A percentile compares a stretch with the other conserved stretches of the same genome.
Conservation (phyloP, 2,329 filamentous ascomycete species). For the Fusarium praegraminearum region DNA sequence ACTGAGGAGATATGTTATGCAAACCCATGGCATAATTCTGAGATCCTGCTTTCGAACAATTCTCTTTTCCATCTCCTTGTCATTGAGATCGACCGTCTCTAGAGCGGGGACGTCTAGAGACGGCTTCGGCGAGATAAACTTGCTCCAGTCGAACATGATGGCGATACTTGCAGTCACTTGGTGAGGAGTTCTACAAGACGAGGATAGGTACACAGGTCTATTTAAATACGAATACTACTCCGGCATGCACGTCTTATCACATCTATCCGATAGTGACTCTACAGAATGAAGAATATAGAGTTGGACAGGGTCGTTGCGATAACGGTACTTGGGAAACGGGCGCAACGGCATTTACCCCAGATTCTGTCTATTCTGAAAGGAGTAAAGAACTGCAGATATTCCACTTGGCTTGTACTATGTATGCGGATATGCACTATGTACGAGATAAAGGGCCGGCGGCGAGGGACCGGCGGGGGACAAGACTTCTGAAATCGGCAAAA, state of each 20-base stretch:
- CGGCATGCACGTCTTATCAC: slow-evolving; percentile 1
- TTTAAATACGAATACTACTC: slow-evolving; percentile 22
- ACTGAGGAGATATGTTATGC: slow-evolving; percentile 51
- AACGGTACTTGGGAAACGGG: slow-evolving; percentile 25
- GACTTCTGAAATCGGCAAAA: slow-evolving; percentile 4
- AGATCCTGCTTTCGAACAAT: slow-evolving; percentile 52
- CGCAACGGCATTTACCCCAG: slow-evolving; percentile 32
- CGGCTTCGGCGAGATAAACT: slow-evolving; percentile 43
- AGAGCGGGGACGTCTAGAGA: slow-evolving; percentile 51
- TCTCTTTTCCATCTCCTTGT: slow-evolving; percentile 52
- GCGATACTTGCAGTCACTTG: background rate
- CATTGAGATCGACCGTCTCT: slow-evolving; percentile 51
- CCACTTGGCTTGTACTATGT: background rate
- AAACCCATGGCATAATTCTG: slow-evolving; percentile 52
- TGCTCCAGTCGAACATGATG: slow-evolving; percentile 40
- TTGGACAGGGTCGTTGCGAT: slow-evolving; percentile 21
- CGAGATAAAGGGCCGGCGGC: slow-evolving; percentile 30
- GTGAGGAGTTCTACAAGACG: too few species aligned
- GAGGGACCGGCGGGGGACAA: slow-evolving; percentile 29
- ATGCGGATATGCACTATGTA: slow-evolving; percentile 1
- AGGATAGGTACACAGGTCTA: background rate
- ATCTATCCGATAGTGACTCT: slow-evolving; percentile 15
- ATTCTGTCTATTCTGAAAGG: slow-evolving; percentile 14
- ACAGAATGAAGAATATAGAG: slow-evolving; percentile 2
- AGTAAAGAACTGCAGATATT: slow-evolving; percentile 17